A percentile compares a stretch with the other conserved stretches of the same genome.
Evolutionary conservation across 176 grass and related monocot genomes (phyloP).

Genomic region (Oryza meridionalis): DNA sequence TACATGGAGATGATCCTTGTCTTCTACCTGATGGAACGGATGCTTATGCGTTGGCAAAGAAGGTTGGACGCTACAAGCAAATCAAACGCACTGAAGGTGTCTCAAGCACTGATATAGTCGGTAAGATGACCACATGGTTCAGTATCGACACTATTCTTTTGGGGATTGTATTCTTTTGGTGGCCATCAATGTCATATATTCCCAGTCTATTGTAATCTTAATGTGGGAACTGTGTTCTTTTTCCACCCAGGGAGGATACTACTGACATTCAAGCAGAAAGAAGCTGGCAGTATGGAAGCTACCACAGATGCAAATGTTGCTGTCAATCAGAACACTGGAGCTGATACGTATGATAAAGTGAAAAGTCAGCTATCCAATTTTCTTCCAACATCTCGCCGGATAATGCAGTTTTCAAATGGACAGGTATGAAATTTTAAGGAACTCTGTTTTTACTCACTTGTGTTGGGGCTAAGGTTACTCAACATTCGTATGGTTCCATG

Average conservation of each 20-base stretch:
- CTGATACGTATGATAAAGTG: slow-evolving; percentile 43
- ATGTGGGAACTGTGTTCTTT: slow-evolving; percentile 5
- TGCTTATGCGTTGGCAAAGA: slow-evolving; percentile 86
- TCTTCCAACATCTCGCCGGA: slow-evolving; percentile 87
- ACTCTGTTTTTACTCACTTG: not conserved
- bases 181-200: slow-evolving; percentile 13
- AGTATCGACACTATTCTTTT: slow-evolving; percentile 19
- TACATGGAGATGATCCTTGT: slow-evolving; percentile 96
- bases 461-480: not conserved
- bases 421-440: slow-evolving; percentile 54
- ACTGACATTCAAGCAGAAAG: slow-evolving; percentile 60
- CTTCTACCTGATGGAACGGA: slow-evolving; percentile 84
- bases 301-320: slow-evolving; percentile 16
- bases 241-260: slow-evolving; percentile 79
- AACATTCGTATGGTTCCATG: not conserved
- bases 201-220: slow-evolving; percentile 33
- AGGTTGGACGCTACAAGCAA: slow-evolving; percentile 89
- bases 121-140: slow-evolving; percentile 47
- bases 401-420: slow-evolving; percentile 93
- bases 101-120: slow-evolving; percentile 89
- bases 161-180: slow-evolving; percentile 12
- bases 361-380: slow-evolving; percentile 89
- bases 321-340: slow-evolving; percentile 47
- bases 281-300: not conserved
- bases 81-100: slow-evolving; percentile 93